A percentile compares a stretch with the other conserved stretches of the same genome.
Conservation (phyloP, 164 flowering plant genomes). For the Kingdonia uniflora region DNA sequence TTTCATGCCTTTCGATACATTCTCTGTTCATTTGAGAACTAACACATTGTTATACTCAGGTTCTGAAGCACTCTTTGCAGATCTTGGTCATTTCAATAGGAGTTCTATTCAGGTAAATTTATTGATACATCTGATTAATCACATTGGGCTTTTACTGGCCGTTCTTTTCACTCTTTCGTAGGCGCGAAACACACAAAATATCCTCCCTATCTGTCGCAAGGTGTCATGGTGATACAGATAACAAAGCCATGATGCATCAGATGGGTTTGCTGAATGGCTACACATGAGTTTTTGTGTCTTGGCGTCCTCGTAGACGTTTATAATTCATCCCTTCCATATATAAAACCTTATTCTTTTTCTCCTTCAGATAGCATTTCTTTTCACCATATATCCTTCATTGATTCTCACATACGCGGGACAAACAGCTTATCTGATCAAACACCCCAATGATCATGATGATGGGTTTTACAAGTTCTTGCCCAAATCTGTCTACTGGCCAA, state of each 20-base stretch:
- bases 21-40: no score
- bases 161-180: no score
- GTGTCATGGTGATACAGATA: no score
- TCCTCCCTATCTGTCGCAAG: no score
- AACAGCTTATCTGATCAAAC: conserved; percentile 1
- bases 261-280: no score
- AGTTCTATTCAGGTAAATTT: not conserved
- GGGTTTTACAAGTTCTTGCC: conserved; percentile 1
- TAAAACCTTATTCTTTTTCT: not conserved
- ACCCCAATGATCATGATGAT: conserved; percentile 1
- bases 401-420: not conserved
- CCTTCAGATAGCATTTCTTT: not conserved
- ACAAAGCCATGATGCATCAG: no score
- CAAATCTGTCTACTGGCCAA: conserved; percentile 61
- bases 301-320: no score
- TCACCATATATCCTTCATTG: not conserved
- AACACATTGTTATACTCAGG: no score
- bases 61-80: not conserved
- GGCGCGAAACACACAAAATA: no score
- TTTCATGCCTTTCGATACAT: no score
- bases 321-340: not conserved
- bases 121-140: not conserved
- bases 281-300: no score
- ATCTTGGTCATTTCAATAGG: conserved; percentile 2
- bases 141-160: not conserved